phyloP scores from a whole-genome alignment of 306 rosid genomes.

The Castanea crenata region DNA sequence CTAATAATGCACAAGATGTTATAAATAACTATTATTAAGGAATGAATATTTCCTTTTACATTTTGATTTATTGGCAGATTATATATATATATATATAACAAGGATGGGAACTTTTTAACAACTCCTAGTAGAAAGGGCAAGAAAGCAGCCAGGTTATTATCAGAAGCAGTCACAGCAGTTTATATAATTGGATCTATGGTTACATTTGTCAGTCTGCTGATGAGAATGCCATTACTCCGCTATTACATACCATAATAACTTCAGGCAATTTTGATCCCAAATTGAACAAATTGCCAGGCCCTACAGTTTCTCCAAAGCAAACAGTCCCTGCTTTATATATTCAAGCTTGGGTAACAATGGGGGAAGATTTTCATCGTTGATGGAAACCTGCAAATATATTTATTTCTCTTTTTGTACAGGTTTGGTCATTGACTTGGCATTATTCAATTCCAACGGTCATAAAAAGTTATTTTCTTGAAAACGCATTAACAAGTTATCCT shows the following conservation, averaged over 20 bases:
- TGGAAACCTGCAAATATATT: constrained; percentile 82
- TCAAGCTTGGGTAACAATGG: constrained; percentile 84
- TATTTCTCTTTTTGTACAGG: constrained; percentile 92
- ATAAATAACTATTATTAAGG: too few relatives aligned
- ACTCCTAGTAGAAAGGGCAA: constrained; percentile 58
- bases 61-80: too few relatives aligned
- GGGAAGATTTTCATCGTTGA: constrained; percentile 96
- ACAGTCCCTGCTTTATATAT: constrained; percentile 73
- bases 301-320: constrained; percentile 47
- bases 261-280: constrained; percentile 71
- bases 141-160: constrained; percentile 47
- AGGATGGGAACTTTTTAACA: constrained; percentile 45
- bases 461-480: background rate
- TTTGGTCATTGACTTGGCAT: constrained; percentile 26
- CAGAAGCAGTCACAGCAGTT: constrained; percentile 66
- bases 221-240: constrained; percentile 50
- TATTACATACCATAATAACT: constrained; percentile 72
- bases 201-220: constrained; percentile 68
- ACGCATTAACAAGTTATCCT: background rate
- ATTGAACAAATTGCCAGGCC: constrained; percentile 48
- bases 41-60: too few relatives aligned
- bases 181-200: constrained; percentile 81
- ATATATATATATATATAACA: background rate
- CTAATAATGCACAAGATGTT: too few relatives aligned
- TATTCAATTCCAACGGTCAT: constrained; percentile 10